Evolutionary conservation across 495 filamentous ascomycete genomes (phyloP).

Genomic region (Penicillium antarcticum): DNA sequence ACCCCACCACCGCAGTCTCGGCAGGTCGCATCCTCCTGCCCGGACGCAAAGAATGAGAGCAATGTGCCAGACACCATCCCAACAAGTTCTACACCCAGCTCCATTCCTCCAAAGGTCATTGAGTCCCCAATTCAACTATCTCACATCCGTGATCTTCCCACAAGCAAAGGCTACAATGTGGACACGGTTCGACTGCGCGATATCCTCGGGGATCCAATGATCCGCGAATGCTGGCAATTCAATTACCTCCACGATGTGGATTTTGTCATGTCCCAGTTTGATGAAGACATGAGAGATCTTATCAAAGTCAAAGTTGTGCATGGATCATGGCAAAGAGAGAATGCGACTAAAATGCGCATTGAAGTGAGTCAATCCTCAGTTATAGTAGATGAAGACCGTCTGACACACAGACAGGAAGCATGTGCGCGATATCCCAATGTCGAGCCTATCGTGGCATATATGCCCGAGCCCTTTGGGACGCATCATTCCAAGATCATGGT

Average conservation of each 20-base stretch:
- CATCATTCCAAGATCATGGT: conserved; percentile 90
- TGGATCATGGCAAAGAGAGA: conserved; percentile 81
- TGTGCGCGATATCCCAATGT: conserved; percentile 65
- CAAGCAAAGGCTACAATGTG: conserved; percentile 51
- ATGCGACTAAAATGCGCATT: conserved; percentile 55
- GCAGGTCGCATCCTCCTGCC: no score
- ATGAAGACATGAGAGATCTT: conserved; percentile 60
- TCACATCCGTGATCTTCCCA: conserved; percentile 61
- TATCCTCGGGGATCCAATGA: conserved; percentile 77
- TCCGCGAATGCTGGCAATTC: conserved; percentile 86
- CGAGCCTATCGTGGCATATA: conserved; percentile 67
- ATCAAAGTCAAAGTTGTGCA: conserved; percentile 77
- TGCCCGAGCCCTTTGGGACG: conserved; percentile 85
- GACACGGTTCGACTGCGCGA: conserved; percentile 66
- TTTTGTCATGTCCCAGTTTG: conserved; percentile 68
- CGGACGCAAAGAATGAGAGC: no score
- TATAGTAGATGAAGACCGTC: conserved; percentile 1
- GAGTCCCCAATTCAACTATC: conserved; percentile 75
- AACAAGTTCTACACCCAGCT: no score
- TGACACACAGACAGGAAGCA: conserved; percentile 44
- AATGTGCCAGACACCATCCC: no score
- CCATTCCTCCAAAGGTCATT: conserved; percentile 10
- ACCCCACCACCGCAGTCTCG: no score
- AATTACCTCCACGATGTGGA: conserved; percentile 83
- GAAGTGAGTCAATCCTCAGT: conserved; percentile 46